These are phyloP conservation scores for Boechera retrofracta DNA, from an alignment of 345 rosid species.

Conservation along the genomic window DNA sequence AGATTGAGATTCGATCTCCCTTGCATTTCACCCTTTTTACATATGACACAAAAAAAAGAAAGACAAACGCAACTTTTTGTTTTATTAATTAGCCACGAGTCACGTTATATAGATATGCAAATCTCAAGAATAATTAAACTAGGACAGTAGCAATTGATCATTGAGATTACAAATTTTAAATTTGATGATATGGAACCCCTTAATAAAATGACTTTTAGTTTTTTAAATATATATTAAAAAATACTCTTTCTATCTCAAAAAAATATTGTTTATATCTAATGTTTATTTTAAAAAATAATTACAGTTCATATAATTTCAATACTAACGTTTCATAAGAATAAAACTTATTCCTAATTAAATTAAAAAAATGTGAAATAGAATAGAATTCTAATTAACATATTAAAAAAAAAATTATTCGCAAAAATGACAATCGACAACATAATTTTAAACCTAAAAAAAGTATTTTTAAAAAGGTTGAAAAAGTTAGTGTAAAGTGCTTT, in stretches of 20 bases:
- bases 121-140: slow-evolving; percentile 16
- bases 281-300: too few species aligned
- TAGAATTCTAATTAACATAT: too few species aligned
- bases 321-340: too few species aligned
- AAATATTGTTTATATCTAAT: background rate
- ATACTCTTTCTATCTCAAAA: background rate
- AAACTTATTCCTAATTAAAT: background rate
- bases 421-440: background rate
- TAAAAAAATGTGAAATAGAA: background rate
- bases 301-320: too few species aligned
- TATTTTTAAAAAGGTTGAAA: background rate
- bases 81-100: slow-evolving; percentile 5
- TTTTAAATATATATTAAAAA: background rate
- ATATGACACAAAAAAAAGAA: background rate
- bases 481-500: background rate
- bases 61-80: background rate
- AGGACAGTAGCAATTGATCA: background rate
- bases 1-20: slow-evolving; percentile 30
- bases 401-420: background rate
- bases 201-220: background rate
- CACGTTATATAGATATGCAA: slow-evolving; percentile 23
- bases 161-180: background rate
- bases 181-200: background rate
- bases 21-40: slow-evolving; percentile 19
- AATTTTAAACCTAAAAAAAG: background rate